These are phyloP conservation scores for Fusarium algeriense DNA, from an alignment of 2,329 filamentous ascomycete species.

Conservation along the genomic window DNA sequence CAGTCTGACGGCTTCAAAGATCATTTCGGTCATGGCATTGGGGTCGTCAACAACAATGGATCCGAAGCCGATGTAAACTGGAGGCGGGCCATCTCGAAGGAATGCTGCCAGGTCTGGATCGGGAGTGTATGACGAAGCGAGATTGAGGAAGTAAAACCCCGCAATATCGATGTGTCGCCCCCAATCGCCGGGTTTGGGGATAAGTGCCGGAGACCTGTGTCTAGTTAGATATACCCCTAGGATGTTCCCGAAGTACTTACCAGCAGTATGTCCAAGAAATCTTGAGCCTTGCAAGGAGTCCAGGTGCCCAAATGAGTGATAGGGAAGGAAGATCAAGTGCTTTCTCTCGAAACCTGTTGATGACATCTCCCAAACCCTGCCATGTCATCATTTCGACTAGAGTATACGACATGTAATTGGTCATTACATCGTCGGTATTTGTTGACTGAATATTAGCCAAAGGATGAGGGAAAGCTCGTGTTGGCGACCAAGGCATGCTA, in stretches of 20 bases:
- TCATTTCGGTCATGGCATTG: slow-evolving; percentile 74
- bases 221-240: neutral
- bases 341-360: slow-evolving; percentile 86
- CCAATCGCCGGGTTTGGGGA: slow-evolving; percentile 86
- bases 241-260: slow-evolving; percentile 51
- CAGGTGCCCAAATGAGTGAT: slow-evolving; percentile 85
- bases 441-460: slow-evolving; percentile 83
- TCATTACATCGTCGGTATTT: slow-evolving; percentile 80
- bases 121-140: slow-evolving; percentile 75
- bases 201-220: slow-evolving; percentile 75
- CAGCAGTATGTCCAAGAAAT: slow-evolving; percentile 94
- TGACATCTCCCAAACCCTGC: slow-evolving; percentile 91
- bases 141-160: slow-evolving; percentile 81
- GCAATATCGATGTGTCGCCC: slow-evolving; percentile 76
- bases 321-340: slow-evolving; percentile 81
- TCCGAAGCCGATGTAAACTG: slow-evolving; percentile 86
- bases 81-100: slow-evolving; percentile 75
- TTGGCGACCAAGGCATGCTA: slow-evolving; percentile 93
- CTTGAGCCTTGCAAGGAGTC: slow-evolving; percentile 78
- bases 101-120: slow-evolving; percentile 74
- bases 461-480: slow-evolving; percentile 86
- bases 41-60: slow-evolving; percentile 86
- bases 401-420: slow-evolving; percentile 86
- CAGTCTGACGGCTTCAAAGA: slow-evolving; percentile 76
- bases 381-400: slow-evolving; percentile 93